Evolutionary conservation across 805 yeast species (phyloP), one percentile per base, ranked within the genome.

Genomic region (Ogataea naganishii): DNA sequence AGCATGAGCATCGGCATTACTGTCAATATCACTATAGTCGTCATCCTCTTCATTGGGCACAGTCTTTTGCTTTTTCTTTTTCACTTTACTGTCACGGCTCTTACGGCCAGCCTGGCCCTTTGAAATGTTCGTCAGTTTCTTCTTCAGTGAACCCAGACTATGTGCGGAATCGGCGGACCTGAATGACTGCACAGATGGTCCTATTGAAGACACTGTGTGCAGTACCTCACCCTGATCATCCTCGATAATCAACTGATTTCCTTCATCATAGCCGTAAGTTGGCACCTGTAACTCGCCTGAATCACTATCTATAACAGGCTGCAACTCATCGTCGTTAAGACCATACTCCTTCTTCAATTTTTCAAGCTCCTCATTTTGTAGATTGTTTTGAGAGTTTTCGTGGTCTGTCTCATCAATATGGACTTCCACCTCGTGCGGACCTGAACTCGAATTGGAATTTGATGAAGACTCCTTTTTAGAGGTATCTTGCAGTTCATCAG

Each of bases 141-240:
- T 33, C 24, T 36, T 41, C 23, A 43, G 33, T 3, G 46, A 45
- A 1, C 27, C 26, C 14, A 42, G 27, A 23, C 43, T 40, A 29
- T 42, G 51, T 7, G 44, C 11, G 9, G 46, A 41, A 16, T 24
- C 31, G 10, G 19, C 14, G 9, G 27, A 33, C 7, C 16, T 14
- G 11, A 11, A 3, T 5, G 14, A 9, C 36, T 31, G 3, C 7
- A 17, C 6, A 7, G 15, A 12, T 11, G 18, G 17, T n/a, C 14
- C 5, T 14, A 22, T 14, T 13, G 41, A 51, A 44, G 55, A 44
- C 31, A 77, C 59, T 2, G 76, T 65, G 30, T 72, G 76, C 29
- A 89, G 46, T 25, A 86, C 67, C 48, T 88, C 96, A 32, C 97
- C 97, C 27, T 76, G 66, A 33, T 69, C 72, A 53, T 86, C 92